Base-by-base conservation (phyloP, 2,329 filamentous ascomycete genomes). In the Colletotrichum plurivorum region DNA sequence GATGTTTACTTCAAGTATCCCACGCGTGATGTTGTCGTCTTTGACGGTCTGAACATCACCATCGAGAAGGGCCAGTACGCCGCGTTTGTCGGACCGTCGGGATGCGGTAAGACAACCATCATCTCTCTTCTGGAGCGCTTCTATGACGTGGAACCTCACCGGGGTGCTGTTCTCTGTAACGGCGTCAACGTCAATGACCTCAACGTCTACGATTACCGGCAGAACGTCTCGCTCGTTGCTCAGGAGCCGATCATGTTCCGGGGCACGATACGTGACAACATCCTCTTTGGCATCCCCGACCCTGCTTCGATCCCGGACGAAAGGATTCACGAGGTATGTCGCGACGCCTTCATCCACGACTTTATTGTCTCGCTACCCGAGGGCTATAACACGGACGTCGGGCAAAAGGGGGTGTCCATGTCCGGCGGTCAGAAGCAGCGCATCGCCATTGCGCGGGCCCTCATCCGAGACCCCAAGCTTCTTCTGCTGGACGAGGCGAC, bases 401-500 rank as follows among this genome's bases (percentile, higher is more conserved):
- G 81, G 0, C 89, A 90, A 15, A 87, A 90, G 55, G 89, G 90
- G 12, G 88, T 89, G 0, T 80, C 83, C 3, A 80, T 89, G 9
- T 86, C 83, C 0, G 87, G 88, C 0, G 88, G 87, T 0, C 88
- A 90, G 72, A 82, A 84, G 27, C 88, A 90, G 73, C 83, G 87
- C 0, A 78, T 89, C 3, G 86, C 85, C 0, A 86, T 89, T 45
- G 87, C 88, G 0, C 79, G 87, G 4, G 87, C 87, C 0, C 78
- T 90, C 15, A 79, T 89, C 3, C 81, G 86, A 3, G 82, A 84
- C 5, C 87, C 87, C 0, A 74, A 74, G 6, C 72, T 90, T 1
- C 76, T 90, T 1, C 76, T 90, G 0, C 79, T 90, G 0, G 88
- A 90, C 57, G 88, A 90, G 74, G 87, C 88, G 3, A 90, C 88